phyloP scores from a whole-genome alignment of 2,329 filamentous ascomycete genomes.

The Teratosphaeria epicoccoides region DNA sequence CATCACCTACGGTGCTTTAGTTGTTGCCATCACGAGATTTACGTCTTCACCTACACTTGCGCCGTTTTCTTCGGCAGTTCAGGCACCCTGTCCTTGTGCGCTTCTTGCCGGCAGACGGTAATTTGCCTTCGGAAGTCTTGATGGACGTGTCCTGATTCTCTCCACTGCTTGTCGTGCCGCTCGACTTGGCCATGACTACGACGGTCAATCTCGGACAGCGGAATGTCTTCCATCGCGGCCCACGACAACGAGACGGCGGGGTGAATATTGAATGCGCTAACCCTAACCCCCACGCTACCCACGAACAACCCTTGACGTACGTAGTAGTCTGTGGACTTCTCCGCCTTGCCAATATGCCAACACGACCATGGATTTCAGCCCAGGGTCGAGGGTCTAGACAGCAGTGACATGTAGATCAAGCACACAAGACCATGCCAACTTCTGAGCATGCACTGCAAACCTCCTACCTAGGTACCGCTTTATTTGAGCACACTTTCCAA shows the following conservation, averaged over 20 bases:
- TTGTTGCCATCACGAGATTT: not conserved
- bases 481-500: too few relatives aligned
- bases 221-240: not conserved
- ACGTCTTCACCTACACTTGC: conserved; percentile 18
- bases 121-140: conserved; percentile 9
- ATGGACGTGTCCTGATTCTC: not conserved
- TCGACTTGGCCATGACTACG: not conserved
- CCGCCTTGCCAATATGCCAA: too few relatives aligned
- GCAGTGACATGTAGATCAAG: not conserved
- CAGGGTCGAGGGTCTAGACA: not conserved
- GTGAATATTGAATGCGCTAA: too few relatives aligned
- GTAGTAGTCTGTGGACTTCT: not conserved
- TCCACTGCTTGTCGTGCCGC: not conserved
- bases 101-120: conserved; percentile 19
- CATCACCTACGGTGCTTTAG: conserved; percentile 14
- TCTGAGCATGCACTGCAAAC: too few relatives aligned
- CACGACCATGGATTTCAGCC: too few relatives aligned
- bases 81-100: conserved; percentile 25
- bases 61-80: conserved; percentile 24
- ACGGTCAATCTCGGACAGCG: not conserved
- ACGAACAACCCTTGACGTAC: too few relatives aligned
- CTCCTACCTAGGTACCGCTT: too few relatives aligned
- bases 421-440: too few relatives aligned
- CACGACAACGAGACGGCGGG: too few relatives aligned
- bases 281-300: too few relatives aligned